Conservation (phyloP, 2,329 filamentous ascomycete species). For the Colletotrichum tabaci region DNA sequence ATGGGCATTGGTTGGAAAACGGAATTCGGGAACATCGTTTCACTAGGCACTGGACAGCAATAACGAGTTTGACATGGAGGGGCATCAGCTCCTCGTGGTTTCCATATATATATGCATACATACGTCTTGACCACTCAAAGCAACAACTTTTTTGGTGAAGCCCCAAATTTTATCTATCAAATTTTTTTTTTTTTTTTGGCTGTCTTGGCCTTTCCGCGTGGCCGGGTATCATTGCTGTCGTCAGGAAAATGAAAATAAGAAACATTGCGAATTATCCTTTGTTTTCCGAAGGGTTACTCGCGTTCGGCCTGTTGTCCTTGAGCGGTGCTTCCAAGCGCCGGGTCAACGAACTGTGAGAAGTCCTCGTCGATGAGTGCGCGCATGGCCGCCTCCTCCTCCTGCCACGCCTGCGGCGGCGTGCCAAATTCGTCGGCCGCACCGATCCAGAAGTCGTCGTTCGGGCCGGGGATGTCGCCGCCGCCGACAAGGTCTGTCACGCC, state of each 20-base stretch:
- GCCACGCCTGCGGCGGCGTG: slow-evolving; percentile 53
- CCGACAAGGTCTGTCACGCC: slow-evolving; percentile 25
- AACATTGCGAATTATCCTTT: background rate
- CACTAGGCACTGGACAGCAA: background rate
- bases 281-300: background rate
- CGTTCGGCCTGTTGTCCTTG: background rate
- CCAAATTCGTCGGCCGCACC: slow-evolving; percentile 52
- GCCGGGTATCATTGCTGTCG: slow-evolving; percentile 41
- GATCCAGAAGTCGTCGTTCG: slow-evolving; percentile 48
- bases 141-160: slow-evolving; percentile 33
- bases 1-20: background rate
- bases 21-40: background rate
- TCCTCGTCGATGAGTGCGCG: slow-evolving; percentile 52
- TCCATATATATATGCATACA: background rate
- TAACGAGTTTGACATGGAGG: background rate
- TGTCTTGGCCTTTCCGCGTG: slow-evolving; percentile 20
- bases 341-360: slow-evolving; percentile 38
- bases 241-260: slow-evolving; percentile 6
- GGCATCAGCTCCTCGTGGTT: background rate
- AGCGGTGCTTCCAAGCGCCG: slow-evolving; percentile 34
- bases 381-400: slow-evolving; percentile 61
- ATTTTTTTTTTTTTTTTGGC: slow-evolving; percentile 5
- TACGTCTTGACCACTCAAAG: slow-evolving; percentile 4
- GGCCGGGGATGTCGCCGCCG: slow-evolving; percentile 19
- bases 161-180: slow-evolving; percentile 16